Conservation (phyloP, 495 filamentous ascomycete species). For the Platismatia glauca region DNA sequence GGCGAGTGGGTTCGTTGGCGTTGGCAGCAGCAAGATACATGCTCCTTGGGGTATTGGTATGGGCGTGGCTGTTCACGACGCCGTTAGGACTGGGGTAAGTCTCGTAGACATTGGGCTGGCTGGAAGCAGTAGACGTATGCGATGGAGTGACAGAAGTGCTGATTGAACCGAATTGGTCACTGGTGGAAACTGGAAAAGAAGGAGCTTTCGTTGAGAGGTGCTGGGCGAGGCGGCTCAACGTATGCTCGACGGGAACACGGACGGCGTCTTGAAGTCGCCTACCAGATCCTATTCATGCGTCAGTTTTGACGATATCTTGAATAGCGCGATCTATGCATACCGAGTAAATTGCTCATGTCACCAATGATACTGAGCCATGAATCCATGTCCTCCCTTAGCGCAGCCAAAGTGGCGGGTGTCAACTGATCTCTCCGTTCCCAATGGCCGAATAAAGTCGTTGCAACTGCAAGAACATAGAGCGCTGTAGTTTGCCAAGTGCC, state of each 20-base stretch:
- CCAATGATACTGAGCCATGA: constrained; percentile 58
- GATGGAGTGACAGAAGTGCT: constrained; percentile 3
- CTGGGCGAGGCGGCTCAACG: constrained; percentile 24
- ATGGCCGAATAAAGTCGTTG: constrained; percentile 60
- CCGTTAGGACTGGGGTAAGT: constrained; percentile 2
- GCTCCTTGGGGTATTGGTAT: neutral
- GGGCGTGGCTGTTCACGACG: neutral
- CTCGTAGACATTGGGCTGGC: constrained; percentile 3
- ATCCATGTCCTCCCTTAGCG: constrained; percentile 57
- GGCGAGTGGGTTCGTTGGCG: constrained; percentile 1
- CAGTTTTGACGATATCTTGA: constrained; percentile 10
- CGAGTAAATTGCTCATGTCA: constrained; percentile 53
- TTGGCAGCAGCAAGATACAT: constrained; percentile 1
- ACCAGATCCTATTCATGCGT: constrained; percentile 33
- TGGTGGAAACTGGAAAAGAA: constrained; percentile 5
- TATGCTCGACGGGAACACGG: constrained; percentile 26
- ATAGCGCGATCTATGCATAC: constrained; percentile 33
- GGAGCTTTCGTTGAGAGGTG: constrained; percentile 23
- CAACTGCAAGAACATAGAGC: constrained; percentile 63
- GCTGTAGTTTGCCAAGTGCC: constrained; percentile 71
- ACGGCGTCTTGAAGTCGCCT: constrained; percentile 28
- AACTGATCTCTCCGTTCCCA: constrained; percentile 56
- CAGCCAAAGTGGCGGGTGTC: constrained; percentile 42
- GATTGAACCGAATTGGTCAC: constrained; percentile 5
- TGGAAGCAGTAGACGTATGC: constrained; percentile 3